Percentiles rank a stretch among this genome's conserved stretches.
These are phyloP conservation scores for Teunomyces kruisii DNA, from an alignment of 805 yeast species.

Conservation along the genomic window DNA sequence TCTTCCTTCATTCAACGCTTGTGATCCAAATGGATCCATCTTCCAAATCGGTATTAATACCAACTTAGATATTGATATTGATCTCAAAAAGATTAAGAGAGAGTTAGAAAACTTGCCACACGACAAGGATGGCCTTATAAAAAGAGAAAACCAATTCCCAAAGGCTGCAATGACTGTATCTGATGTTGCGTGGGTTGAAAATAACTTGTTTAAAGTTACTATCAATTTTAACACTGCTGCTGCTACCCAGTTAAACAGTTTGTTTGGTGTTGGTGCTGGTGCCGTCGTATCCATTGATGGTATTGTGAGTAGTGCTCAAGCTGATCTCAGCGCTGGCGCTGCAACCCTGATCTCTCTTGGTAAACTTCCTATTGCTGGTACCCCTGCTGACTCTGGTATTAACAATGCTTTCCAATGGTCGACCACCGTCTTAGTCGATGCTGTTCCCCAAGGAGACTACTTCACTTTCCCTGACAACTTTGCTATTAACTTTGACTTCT, in stretches of 20 bases:
- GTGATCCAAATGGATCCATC: conserved; percentile 7
- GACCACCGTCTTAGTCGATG: conserved; percentile 15
- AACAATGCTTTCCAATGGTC: conserved; percentile 17
- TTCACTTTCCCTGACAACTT: conserved; percentile 17
- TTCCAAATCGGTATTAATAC: conserved; percentile 12
- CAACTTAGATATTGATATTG: conserved; percentile 10
- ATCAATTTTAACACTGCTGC: conserved; percentile 18
- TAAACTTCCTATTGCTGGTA: conserved; percentile 11
- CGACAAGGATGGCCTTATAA: conserved; percentile 2
- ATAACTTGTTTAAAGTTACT: conserved; percentile 18
- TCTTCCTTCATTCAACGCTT: conserved; percentile 6
- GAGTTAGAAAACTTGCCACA: neutral
- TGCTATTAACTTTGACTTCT: conserved; percentile 15
- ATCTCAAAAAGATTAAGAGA: conserved; percentile 11
- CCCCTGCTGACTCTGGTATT: conserved; percentile 6
- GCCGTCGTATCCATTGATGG: conserved; percentile 8
- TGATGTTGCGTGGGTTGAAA: conserved; percentile 15
- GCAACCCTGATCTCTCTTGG: neutral
- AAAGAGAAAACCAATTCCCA: conserved; percentile 11
- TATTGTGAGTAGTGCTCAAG: neutral
- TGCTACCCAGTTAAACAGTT: conserved; percentile 11
- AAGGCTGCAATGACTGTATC: conserved; percentile 17
- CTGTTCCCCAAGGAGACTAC: conserved; percentile 10
- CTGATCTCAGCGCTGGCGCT: neutral
- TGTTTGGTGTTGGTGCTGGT: conserved; percentile 8